Base-by-base conservation (phyloP, 2,329 filamentous ascomycete genomes). In the Lasiodiplodia citricola region DNA sequence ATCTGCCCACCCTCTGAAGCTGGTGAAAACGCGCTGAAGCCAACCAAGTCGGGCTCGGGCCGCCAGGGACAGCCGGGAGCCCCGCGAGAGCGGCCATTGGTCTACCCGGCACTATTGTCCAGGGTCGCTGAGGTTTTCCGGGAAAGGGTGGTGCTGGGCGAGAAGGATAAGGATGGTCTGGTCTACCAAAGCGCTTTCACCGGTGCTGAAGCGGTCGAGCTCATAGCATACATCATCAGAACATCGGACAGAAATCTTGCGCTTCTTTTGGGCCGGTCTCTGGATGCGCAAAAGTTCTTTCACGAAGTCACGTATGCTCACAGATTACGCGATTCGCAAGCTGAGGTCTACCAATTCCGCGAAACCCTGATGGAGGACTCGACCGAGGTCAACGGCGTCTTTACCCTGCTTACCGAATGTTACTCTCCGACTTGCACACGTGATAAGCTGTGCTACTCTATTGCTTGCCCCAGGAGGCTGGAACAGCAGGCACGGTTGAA, bases 251-350 rank as follows among this genome's bases (percentile, higher is more conserved):
- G 96, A 69, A 99, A 99, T 78, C 84, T 99, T 70, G 96, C 96
- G 13, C 84, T 99, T 60, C 87, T 99, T 11, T 85, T 99, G 18
- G 96, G 96, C 71, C 89, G 96, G 77, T 94, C 96, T 52, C 84
- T 99, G 70, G 96, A 99, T 81, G 96, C 96, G 28, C 96, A 99
- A 78, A 98, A 98, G 79, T 97, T 97, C 83, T 99, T 99, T 79
- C 96, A 99, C 83, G 96, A 99, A 85, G 96, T 98, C 63, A 97
- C 95, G 0, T 99, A 99, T 80, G 95, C 97, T 75, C 96, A 99
- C 80, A 89, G 96, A 58, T 84, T 99, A 75, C 92, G 96, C 80
- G 96, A 99, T 80, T 96, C 95, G n/a, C 88, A 91, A 51, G 91
- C 91, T 64, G 96, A 99, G 80, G 92, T 99, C 80, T 99, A 98